These are phyloP conservation scores for Schizothecium vesticola DNA, from an alignment of 495 filamentous ascomycete species.

Conservation along the genomic window DNA sequence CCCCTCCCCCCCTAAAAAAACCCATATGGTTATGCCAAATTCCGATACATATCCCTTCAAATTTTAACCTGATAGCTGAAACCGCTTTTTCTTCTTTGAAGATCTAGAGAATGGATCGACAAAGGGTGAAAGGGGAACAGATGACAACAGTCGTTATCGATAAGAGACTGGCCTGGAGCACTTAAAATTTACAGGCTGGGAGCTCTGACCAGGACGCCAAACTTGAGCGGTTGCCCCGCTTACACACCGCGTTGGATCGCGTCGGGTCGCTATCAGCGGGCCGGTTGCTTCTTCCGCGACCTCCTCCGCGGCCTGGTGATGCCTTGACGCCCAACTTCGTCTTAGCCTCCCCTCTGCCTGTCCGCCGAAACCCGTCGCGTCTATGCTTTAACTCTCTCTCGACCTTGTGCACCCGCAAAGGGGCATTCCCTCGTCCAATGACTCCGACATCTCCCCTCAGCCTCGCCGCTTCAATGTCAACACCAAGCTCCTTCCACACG, in stretches of 20 bases:
- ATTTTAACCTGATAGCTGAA: not conserved
- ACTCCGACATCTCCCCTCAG: not conserved
- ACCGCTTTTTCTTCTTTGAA: not conserved
- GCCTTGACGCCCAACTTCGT: not conserved
- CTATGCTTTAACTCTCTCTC: not conserved
- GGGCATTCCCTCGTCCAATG: not conserved
- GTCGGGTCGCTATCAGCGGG: not conserved
- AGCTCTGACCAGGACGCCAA: not conserved
- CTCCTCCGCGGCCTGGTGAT: not conserved
- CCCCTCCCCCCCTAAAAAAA: too few relatives aligned
- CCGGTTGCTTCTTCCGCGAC: not conserved
- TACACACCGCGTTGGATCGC: not conserved
- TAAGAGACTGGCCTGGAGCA: not conserved
- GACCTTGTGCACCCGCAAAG: not conserved
- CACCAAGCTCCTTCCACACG: constrained; percentile 4
- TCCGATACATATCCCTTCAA: too few relatives aligned
- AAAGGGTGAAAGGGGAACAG: not conserved
- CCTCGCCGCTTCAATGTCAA: not conserved
- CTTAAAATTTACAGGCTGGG: not conserved
- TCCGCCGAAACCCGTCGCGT: not conserved
- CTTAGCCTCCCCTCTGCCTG: not conserved
- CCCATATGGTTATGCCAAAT: too few relatives aligned
- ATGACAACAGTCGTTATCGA: not conserved
- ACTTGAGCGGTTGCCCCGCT: not conserved
- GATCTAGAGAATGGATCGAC: not conserved